Conservation (phyloP, 345 rosid species). For the Ricinus communis region DNA sequence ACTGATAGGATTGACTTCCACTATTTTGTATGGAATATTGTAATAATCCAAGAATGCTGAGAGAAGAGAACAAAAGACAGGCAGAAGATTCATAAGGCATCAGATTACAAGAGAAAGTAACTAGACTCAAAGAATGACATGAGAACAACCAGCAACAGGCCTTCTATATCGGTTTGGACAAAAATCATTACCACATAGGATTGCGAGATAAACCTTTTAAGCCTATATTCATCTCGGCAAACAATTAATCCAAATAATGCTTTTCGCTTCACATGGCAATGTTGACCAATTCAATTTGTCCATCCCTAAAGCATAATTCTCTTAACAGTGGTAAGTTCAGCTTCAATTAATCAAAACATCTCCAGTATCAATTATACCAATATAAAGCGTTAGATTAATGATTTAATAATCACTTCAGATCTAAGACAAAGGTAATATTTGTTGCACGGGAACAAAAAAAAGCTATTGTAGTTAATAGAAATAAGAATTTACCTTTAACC, state of each 20-base stretch:
- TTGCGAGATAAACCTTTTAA: background rate
- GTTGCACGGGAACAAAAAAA: too few species aligned
- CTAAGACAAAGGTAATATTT: too few species aligned
- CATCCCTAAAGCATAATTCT: background rate
- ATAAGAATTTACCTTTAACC: constrained; percentile 61
- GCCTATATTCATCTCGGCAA: background rate
- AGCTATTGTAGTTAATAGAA: too few species aligned
- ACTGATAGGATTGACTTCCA: constrained; percentile 86
- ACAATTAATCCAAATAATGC: background rate
- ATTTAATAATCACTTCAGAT: too few species aligned
- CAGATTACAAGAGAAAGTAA: too few species aligned
- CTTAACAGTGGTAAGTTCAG: too few species aligned
- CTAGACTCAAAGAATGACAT: too few species aligned
- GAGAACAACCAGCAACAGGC: background rate
- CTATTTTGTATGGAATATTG: constrained; percentile 79
- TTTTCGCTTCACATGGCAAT: background rate
- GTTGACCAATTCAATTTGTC: background rate
- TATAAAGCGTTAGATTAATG: too few species aligned
- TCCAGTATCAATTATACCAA: too few species aligned
- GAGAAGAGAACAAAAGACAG: background rate
- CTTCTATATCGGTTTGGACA: background rate
- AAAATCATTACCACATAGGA: background rate
- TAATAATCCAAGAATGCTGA: constrained; percentile 88
- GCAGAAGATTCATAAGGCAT: too few species aligned
- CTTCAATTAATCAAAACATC: too few species aligned